Evolutionary conservation across 164 flowering plant genomes (phyloP).

Genomic region (Amborella trichopoda): DNA sequence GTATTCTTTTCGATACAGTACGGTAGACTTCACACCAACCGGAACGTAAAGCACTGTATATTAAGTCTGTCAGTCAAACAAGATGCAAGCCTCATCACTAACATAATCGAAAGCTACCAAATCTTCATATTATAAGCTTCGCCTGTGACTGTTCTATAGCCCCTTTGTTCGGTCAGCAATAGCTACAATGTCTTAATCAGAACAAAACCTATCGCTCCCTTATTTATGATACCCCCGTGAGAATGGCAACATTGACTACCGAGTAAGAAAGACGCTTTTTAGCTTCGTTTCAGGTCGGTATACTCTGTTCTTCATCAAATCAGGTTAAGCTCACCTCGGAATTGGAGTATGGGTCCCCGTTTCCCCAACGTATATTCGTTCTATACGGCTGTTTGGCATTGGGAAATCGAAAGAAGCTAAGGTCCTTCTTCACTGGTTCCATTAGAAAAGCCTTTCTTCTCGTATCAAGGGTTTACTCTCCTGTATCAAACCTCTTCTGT

Average conservation of each 20-base stretch:
- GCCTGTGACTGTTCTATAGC: no score
- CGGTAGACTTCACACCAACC: no score
- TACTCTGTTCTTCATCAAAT: conserved; percentile 1
- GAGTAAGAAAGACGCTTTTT: background rate
- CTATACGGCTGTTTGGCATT: background rate
- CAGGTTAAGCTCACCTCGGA: background rate
- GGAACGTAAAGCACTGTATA: no score
- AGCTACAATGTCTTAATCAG: background rate
- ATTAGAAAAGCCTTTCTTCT: background rate
- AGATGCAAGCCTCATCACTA: no score
- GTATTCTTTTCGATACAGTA: no score
- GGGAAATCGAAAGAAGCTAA: background rate
- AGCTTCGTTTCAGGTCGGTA: background rate
- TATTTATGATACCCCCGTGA: background rate
- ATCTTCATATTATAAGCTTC: no score
- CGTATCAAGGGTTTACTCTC: background rate
- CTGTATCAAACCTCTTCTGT: background rate
- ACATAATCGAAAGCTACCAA: no score
- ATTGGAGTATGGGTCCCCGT: background rate
- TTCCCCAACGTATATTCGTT: background rate
- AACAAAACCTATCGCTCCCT: background rate
- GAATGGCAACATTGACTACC: background rate
- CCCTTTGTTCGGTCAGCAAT: background rate
- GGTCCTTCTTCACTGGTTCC: background rate
- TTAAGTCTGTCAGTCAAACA: no score